A percentile compares a stretch with the other conserved stretches of the same genome.
These are phyloP conservation scores for Fusarium sororula DNA, from an alignment of 2,329 filamentous ascomycete genomes.

Conservation along the genomic window DNA sequence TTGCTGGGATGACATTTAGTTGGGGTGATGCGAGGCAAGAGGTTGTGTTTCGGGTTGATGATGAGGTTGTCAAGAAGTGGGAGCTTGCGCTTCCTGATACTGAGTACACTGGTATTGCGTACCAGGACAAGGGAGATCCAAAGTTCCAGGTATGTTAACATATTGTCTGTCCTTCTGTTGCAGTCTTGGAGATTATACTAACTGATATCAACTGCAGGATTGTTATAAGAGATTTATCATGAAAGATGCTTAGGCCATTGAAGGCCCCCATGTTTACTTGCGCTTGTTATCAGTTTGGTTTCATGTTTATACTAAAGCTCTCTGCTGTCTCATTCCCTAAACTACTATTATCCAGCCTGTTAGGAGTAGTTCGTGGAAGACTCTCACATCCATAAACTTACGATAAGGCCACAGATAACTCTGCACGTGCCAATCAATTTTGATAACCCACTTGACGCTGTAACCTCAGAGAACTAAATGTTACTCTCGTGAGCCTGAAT, in stretches of 20 bases:
- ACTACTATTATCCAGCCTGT: no score
- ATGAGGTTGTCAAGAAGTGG: not conserved
- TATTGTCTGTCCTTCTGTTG: no score
- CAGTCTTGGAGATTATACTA: not conserved
- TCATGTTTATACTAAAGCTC: no score
- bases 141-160: not conserved
- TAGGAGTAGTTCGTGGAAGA: not conserved
- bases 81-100: not conserved
- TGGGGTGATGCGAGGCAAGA: not conserved
- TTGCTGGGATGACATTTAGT: not conserved
- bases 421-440: not conserved
- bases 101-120: not conserved
- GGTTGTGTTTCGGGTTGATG: not conserved
- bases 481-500: not conserved
- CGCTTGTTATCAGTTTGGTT: no score
- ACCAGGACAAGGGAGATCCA: not conserved
- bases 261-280: no score
- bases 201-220: fast-evolving
- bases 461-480: fast-evolving
- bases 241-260: not conserved
- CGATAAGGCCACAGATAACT: fast-evolving
- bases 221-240: not conserved
- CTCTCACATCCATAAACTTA: fast-evolving
- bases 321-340: no score
- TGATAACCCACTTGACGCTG: fast-evolving